Evolutionary conservation across 164 flowering plant genomes (phyloP).

Genomic region (Magnolia kwangsiensis): DNA sequence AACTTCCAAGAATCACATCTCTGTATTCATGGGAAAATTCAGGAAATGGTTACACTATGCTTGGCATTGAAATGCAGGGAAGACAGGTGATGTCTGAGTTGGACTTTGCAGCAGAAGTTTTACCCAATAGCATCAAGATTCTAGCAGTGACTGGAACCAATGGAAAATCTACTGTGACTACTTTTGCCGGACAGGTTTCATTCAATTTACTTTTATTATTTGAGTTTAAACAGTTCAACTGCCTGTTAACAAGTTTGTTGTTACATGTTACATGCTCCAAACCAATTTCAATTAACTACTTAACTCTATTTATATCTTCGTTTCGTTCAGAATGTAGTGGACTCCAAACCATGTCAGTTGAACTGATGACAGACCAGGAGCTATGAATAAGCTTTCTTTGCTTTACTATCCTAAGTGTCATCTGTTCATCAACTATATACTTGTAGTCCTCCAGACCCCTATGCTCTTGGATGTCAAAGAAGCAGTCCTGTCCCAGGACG

Average conservation of each 20-base stretch:
- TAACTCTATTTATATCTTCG: neutral
- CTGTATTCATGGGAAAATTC: neutral
- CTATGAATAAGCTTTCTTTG: neutral
- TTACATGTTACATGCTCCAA: neutral
- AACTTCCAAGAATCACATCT: neutral
- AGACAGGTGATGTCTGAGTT: slow-evolving; percentile 37
- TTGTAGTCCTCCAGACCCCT: neutral
- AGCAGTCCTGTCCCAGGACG: no score
- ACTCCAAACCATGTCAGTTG: neutral
- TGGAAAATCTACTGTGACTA: slow-evolving; percentile 46
- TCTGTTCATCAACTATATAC: neutral
- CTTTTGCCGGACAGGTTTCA: slow-evolving; percentile 42
- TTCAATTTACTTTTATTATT: neutral
- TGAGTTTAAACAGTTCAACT: neutral
- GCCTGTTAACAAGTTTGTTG: neutral
- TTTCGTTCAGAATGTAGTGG: neutral
- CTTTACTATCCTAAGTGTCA: neutral
- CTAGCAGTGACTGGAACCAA: slow-evolving; percentile 48
- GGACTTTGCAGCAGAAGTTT: slow-evolving; percentile 44
- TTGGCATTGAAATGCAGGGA: slow-evolving; percentile 28
- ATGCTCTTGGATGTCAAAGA: neutral
- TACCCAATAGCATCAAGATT: slow-evolving; percentile 29
- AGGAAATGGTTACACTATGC: neutral
- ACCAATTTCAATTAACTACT: neutral
- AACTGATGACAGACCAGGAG: no score